Conservation (phyloP, 2,329 filamentous ascomycete species). For the Verticillium dahliae region DNA sequence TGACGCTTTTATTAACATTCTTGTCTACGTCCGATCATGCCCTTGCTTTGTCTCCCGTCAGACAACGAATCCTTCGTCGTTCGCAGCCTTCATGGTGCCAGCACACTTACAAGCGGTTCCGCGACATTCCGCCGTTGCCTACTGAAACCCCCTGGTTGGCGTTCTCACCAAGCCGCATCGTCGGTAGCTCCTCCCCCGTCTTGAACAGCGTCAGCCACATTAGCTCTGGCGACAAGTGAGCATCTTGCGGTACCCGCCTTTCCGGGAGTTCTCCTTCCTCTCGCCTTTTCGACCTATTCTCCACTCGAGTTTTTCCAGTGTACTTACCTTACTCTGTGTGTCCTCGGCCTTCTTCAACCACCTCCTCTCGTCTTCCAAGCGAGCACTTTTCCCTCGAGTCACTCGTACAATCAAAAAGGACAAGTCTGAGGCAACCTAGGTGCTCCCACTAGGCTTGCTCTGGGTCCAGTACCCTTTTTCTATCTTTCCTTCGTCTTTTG, state of each 20-base stretch:
- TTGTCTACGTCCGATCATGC: too few species aligned
- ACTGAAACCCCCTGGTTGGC: background rate
- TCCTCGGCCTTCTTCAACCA: background rate
- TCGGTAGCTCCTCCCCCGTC: background rate
- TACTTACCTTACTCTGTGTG: background rate
- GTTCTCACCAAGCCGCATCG: background rate
- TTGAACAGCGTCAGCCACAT: background rate
- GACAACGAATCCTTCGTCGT: background rate
- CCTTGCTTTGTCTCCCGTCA: background rate
- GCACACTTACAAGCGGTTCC: background rate
- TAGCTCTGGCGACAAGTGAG: background rate
- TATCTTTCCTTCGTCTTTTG: background rate
- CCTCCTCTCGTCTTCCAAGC: background rate
- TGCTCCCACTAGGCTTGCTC: background rate
- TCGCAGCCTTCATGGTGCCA: background rate
- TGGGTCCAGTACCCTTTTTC: background rate
- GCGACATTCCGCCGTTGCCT: background rate
- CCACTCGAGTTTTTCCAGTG: background rate
- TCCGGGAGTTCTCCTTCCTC: constrained; percentile 1
- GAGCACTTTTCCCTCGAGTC: background rate
- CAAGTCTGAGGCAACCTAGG: background rate
- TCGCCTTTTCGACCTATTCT: background rate
- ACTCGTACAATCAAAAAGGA: background rate
- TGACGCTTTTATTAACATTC: too few species aligned
- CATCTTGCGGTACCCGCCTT: background rate